These are phyloP conservation scores for Lentithecium fluviatile DNA, from an alignment of 495 filamentous ascomycete species.

Conservation along the genomic window DNA sequence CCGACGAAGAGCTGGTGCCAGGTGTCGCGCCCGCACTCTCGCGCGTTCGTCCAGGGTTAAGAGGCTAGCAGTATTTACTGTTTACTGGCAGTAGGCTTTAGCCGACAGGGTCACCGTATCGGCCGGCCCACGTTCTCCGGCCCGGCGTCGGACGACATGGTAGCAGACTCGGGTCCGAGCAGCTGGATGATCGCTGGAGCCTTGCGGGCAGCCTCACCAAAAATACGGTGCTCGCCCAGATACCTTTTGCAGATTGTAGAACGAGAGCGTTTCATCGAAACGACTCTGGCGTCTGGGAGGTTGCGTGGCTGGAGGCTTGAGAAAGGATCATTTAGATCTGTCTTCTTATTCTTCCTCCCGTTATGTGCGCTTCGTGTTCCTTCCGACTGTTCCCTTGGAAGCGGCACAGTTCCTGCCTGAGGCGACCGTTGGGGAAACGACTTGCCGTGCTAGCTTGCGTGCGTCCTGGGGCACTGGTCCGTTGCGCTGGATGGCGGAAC, in stretches of 20 bases:
- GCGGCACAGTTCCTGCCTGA: background rate
- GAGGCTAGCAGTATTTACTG: too few relatives aligned
- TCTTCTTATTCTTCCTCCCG: background rate
- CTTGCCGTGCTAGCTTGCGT: background rate
- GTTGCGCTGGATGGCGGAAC: background rate
- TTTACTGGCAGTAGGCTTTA: background rate
- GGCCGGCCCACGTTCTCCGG: background rate
- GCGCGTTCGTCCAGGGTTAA: too few relatives aligned
- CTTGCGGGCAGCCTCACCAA: slow-evolving; percentile 2
- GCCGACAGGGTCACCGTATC: background rate
- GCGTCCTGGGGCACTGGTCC: background rate
- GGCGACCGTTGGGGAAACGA: too few relatives aligned
- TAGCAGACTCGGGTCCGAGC: background rate
- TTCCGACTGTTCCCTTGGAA: background rate
- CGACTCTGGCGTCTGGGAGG: too few relatives aligned
- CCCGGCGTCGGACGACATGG: slow-evolving; percentile 1
- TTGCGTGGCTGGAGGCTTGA: background rate
- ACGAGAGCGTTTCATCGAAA: background rate
- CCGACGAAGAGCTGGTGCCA: too few relatives aligned
- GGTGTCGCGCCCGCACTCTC: too few relatives aligned
- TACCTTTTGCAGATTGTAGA: too few relatives aligned
- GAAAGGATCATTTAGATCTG: background rate
- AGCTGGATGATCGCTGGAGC: background rate
- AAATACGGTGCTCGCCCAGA: background rate
- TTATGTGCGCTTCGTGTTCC: background rate